A percentile compares a stretch with the other conserved stretches of the same genome.
Conservation (phyloP, 164 flowering plant genomes). For the Nelumbo lutea region DNA sequence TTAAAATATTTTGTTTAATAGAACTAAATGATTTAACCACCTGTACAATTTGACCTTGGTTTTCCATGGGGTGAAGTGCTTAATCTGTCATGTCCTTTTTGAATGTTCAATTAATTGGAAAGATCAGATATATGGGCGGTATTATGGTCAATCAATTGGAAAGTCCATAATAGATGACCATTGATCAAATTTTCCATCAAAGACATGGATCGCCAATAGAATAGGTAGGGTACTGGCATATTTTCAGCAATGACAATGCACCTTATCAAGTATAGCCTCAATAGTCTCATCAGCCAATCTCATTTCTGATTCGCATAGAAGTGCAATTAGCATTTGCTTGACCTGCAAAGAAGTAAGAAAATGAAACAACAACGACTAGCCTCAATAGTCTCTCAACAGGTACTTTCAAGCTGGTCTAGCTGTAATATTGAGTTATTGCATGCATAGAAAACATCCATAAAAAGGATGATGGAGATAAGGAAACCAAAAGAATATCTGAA, state of each 20-base stretch:
- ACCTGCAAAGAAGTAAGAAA: constrained; percentile 55
- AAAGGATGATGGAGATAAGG: constrained; percentile 11
- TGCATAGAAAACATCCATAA: constrained; percentile 3
- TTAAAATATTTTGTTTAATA: no score
- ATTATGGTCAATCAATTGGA: neutral
- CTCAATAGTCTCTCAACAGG: no score
- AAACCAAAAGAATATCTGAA: no score
- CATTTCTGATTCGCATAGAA: constrained; percentile 90
- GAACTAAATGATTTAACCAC: no score
- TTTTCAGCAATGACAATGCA: constrained; percentile 16
- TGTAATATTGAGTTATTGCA: no score
- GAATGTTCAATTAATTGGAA: no score
- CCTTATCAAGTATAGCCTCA: constrained; percentile 89
- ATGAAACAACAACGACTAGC: no score
- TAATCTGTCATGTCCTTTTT: no score
- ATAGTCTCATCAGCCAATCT: constrained; percentile 89
- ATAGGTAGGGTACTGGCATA: neutral
- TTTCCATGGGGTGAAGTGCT: no score
- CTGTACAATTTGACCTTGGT: no score
- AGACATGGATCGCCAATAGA: neutral
- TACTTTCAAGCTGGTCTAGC: no score
- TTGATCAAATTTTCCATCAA: neutral
- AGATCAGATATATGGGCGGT: neutral
- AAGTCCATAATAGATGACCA: neutral
- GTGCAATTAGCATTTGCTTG: constrained; percentile 94